These are phyloP conservation scores for Ustilago cynodontis DNA, from an alignment of 1,284 basidiomycete genomes.

Conservation along the genomic window DNA sequence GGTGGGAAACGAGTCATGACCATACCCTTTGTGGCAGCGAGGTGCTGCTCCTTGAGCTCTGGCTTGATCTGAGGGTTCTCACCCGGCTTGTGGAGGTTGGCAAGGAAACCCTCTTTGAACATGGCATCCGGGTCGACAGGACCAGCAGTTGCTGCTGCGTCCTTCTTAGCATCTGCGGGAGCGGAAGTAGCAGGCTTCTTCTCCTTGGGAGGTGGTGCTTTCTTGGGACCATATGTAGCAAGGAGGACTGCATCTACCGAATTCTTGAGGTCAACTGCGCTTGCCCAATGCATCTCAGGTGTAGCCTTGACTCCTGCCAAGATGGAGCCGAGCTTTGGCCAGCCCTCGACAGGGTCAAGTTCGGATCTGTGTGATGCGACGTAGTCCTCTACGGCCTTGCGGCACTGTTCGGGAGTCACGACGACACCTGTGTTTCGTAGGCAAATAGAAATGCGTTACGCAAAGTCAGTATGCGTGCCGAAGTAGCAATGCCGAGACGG, in stretches of 20 bases:
- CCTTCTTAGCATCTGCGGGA: constrained; percentile 43
- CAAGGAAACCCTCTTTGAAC: constrained; percentile 95
- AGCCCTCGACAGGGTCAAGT: constrained; percentile 71
- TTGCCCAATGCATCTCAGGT: constrained; percentile 80
- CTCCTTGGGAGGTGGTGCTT: constrained; percentile 74
- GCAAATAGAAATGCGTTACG: background rate
- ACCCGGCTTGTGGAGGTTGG: constrained; percentile 91
- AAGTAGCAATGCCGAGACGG: background rate
- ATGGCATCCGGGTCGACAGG: constrained; percentile 75
- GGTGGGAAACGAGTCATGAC: constrained; percentile 98
- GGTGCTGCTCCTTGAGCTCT: constrained; percentile 83
- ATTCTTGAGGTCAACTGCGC: constrained; percentile 87
- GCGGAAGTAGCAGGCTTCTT: constrained; percentile 47
- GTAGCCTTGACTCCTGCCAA: constrained; percentile 62
- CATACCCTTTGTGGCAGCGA: constrained; percentile 82
- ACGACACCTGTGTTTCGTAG: constrained; percentile 77
- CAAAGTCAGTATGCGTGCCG: constrained; percentile 11
- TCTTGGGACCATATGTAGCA: constrained; percentile 79
- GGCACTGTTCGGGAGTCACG: constrained; percentile 80
- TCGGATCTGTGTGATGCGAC: constrained; percentile 71
- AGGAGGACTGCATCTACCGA: constrained; percentile 83
- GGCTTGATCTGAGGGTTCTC: constrained; percentile 90
- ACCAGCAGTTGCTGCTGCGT: constrained; percentile 22
- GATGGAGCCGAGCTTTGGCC: constrained; percentile 63
- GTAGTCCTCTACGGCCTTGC: constrained; percentile 77